Evolutionary conservation across 164 flowering plant genomes (phyloP).

Genomic region (Protea cynaroides): DNA sequence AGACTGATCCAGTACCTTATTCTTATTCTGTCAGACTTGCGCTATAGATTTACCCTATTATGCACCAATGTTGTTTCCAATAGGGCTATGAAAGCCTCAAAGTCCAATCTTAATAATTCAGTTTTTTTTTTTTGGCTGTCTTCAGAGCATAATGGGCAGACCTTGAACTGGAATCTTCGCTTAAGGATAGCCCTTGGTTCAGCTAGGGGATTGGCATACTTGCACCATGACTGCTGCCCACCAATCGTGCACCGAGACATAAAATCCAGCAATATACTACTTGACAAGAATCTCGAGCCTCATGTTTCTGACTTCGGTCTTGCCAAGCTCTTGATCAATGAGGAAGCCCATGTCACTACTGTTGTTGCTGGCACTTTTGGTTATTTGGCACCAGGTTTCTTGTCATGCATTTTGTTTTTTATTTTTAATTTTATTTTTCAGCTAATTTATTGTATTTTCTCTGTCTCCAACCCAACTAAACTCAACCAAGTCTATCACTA

Average conservation of each 20-base stretch:
- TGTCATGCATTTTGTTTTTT: neutral
- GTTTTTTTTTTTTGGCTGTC: neutral
- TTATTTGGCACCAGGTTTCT: constrained; percentile 84
- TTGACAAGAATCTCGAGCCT: constrained; percentile 83
- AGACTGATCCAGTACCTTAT: too few relatives aligned
- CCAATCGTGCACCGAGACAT: constrained; percentile 84
- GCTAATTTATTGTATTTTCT: neutral
- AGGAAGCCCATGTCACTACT: constrained; percentile 89
- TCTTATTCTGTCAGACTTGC: too few relatives aligned
- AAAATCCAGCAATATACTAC: constrained; percentile 91
- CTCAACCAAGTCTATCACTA: too few relatives aligned
- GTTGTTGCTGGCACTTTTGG: constrained; percentile 99
- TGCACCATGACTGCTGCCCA: constrained; percentile 94
- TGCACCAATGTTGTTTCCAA: too few relatives aligned
- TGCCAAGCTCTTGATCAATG: constrained; percentile 86
- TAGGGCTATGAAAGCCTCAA: too few relatives aligned
- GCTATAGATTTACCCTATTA: too few relatives aligned
- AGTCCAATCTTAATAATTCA: neutral
- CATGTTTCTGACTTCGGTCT: constrained; percentile 95
- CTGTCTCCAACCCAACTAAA: neutral
- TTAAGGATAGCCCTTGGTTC: constrained; percentile 78
- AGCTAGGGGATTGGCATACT: constrained; percentile 81
- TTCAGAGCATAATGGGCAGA: constrained; percentile 27
- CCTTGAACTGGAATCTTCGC: constrained; percentile 69
- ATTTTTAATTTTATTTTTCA: neutral